These are phyloP conservation scores for Arthrobotrys sinensis DNA, from an alignment of 2,329 filamentous ascomycete species.

Conservation along the genomic window DNA sequence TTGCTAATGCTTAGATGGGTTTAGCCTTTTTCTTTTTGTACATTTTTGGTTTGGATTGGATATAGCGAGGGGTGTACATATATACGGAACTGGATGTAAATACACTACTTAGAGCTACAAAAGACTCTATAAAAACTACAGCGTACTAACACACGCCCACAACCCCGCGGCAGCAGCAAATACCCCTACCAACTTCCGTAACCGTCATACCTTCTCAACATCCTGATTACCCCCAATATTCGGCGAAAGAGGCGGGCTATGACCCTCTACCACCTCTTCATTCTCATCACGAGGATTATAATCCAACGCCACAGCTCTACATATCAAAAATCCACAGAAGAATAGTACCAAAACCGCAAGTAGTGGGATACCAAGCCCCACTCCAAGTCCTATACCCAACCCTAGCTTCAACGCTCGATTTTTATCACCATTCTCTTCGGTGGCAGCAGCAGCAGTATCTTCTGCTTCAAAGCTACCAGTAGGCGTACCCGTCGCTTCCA, in stretches of 20 bases:
- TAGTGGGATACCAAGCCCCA: constrained; percentile 13
- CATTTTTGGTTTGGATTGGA: background rate
- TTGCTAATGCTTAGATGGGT: background rate
- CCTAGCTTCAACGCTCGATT: constrained; percentile 6
- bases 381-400: constrained; percentile 13
- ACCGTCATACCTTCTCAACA: background rate
- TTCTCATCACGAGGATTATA: constrained; percentile 6
- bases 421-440: background rate
- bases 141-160: too few relatives aligned
- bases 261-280: background rate
- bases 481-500: background rate
- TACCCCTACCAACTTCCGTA: too few relatives aligned
- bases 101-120: background rate
- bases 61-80: background rate
- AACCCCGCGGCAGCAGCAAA: too few relatives aligned
- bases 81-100: background rate
- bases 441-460: background rate
- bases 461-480: background rate
- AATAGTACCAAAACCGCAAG: constrained; percentile 7
- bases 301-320: constrained; percentile 19
- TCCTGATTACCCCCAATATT: background rate
- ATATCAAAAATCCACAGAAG: constrained; percentile 1
- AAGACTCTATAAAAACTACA: too few relatives aligned
- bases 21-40: background rate
- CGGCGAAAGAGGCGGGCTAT: background rate